Evolutionary conservation across 1,139 yeast genomes (phyloP).

Genomic region (Pichia kudriavzevii): DNA sequence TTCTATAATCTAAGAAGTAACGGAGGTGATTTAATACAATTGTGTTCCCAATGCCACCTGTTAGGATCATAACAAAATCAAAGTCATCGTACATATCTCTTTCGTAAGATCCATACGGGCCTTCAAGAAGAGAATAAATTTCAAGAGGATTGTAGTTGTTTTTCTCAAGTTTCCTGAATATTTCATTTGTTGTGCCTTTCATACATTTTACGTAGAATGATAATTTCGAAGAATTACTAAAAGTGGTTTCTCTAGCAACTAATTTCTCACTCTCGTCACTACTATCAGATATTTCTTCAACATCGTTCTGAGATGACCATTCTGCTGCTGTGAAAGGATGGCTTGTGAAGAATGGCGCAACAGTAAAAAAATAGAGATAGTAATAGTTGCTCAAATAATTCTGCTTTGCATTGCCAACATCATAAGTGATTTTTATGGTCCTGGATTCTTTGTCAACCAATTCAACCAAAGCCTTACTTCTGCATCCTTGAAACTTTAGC

Average conservation of each 20-base stretch:
- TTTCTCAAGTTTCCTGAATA: slow-evolving; percentile 6
- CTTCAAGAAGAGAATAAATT: slow-evolving; percentile 39
- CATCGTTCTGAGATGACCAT: slow-evolving; percentile 2
- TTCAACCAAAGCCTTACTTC: slow-evolving; percentile 16
- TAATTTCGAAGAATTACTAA: no score
- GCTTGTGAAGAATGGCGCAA: slow-evolving; percentile 18
- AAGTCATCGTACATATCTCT: slow-evolving; percentile 4
- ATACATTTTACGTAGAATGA: slow-evolving; percentile 11
- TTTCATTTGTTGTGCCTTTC: slow-evolving; percentile 17
- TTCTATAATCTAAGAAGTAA: slow-evolving; percentile 1
- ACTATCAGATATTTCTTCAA: not conserved
- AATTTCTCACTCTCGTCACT: slow-evolving; percentile 1
- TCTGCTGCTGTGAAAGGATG: slow-evolving; percentile 23
- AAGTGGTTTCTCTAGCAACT: not conserved
- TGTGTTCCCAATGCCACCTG: slow-evolving; percentile 13
- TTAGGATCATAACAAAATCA: slow-evolving; percentile 5
- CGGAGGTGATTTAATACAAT: slow-evolving; percentile 5
- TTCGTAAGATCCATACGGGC: slow-evolving; percentile 22
- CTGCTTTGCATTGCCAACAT: slow-evolving; percentile 8
- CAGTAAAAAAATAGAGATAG: slow-evolving; percentile 17
- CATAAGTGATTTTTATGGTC: slow-evolving; percentile 31
- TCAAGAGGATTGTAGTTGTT: slow-evolving; percentile 3
- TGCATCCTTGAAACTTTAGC: slow-evolving; percentile 21
- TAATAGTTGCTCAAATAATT: slow-evolving; percentile 16
- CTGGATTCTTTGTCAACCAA: slow-evolving; percentile 24